These are phyloP conservation scores for Microbotryum intermedium DNA, from an alignment of 1,284 basidiomycete genomes.

Conservation along the genomic window DNA sequence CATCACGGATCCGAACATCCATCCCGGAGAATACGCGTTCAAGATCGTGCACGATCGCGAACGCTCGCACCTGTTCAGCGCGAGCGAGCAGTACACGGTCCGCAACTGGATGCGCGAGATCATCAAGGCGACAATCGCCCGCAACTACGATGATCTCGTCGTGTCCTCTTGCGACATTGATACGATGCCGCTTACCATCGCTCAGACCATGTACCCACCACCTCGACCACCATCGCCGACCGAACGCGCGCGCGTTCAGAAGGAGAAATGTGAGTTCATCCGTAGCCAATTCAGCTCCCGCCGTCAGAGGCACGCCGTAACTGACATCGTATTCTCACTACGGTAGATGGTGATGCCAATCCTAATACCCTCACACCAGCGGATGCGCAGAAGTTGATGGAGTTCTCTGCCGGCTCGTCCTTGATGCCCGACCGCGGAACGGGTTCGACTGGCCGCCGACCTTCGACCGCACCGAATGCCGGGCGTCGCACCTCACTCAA, in stretches of 20 bases:
- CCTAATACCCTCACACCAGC: slow-evolving; percentile 73
- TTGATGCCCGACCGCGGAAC: slow-evolving; percentile 33
- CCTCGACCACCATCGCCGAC: slow-evolving; percentile 89
- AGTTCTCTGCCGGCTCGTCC: slow-evolving; percentile 13
- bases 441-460: slow-evolving; percentile 22
- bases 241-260: slow-evolving; percentile 78
- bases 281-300: neutral
- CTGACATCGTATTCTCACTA: too few species aligned
- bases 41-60: slow-evolving; percentile 82
- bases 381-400: slow-evolving; percentile 41
- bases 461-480: slow-evolving; percentile 35
- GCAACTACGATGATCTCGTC: slow-evolving; percentile 85
- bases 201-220: slow-evolving; percentile 90
- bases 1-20: slow-evolving; percentile 80
- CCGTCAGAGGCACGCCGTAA: neutral
- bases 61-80: slow-evolving; percentile 83
- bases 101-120: slow-evolving; percentile 99
- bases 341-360: slow-evolving; percentile 54
- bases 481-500: too few species aligned
- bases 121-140: slow-evolving; percentile 94
- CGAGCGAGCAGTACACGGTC: slow-evolving; percentile 70
- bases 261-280: slow-evolving; percentile 41
- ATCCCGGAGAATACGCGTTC: slow-evolving; percentile 92
- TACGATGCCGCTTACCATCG: slow-evolving; percentile 87
- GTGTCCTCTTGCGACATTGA: slow-evolving; percentile 95